Base-by-base conservation (phyloP, 1,284 basidiomycete genomes). In the Cerrena zonata region DNA sequence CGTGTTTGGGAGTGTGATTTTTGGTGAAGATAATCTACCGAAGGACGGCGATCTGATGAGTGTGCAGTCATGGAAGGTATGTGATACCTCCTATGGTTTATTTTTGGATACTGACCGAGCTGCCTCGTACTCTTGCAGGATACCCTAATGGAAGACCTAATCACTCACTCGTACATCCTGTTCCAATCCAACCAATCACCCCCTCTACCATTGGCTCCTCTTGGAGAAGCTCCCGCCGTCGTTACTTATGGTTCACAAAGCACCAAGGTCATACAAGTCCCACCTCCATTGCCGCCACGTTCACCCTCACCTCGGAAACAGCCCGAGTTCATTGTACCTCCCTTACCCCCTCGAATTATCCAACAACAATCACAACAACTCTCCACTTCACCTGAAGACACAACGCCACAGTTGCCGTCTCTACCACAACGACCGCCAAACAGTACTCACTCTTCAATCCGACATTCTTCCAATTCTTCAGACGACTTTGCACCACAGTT, bases 1-100 rank as follows among this genome's bases (percentile, higher is more conserved):
- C 50, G 84, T 92, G 1, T 93, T 93, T 68, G 84, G 84, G 39
- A 76, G 82, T 11, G 89, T 92, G 11, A 79, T 95, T 42, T 94
- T 95, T 61, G 91, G 91, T 11, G 91, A 93, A 64, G 92, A 95
- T 53, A 89, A 94, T 52, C 73, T 89, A 45, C 82, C 87, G 0
- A 86, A 85, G 58, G 82, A 78, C 26, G 80, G 77, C 1, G 86
- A 91, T 63, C 72, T 92, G 15, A 69, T 92, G 21, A 84, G 73
- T 48, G 78, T 92, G 42, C 81, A 86, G 58, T 74, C 74, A 12
- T 77, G 71, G 65, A 93, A 91, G 78, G 91, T 90, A 56, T 40
- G 58, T n/a, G n/a, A n/a, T n/a, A n/a, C n/a, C n/a, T n/a, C n/a
- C n/a, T n/a, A n/a, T n/a, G n/a, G n/a, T n/a, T n/a, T n/a, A n/a